Conservation (phyloP, 2,329 filamentous ascomycete species). For the Neonectria punicea region DNA sequence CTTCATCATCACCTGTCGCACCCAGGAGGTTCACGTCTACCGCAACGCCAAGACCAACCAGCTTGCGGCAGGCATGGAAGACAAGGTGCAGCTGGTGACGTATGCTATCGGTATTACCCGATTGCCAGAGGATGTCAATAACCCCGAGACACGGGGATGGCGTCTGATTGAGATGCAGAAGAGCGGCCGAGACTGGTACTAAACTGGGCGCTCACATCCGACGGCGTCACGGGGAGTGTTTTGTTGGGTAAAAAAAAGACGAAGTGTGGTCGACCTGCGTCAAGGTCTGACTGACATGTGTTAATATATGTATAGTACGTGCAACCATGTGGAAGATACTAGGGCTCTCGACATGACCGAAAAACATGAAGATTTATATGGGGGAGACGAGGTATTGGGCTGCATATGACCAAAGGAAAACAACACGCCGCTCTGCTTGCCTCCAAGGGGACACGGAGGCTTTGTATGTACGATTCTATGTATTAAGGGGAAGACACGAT, state of each 20-base stretch:
- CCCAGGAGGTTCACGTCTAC: conserved; percentile 98
- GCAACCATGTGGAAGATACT: conserved; percentile 42
- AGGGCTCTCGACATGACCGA: conserved; percentile 39
- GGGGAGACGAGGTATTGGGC: conserved; percentile 36
- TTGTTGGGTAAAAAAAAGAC: conserved; percentile 39
- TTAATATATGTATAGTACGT: conserved; percentile 49
- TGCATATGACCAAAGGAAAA: conserved; percentile 37
- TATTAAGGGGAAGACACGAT: conserved; percentile 21
- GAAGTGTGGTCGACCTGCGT: conserved; percentile 24
- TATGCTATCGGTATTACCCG: conserved; percentile 97
- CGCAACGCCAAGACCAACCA: conserved; percentile 89
- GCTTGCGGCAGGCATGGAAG: conserved; percentile 96
- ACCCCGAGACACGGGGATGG: conserved; percentile 97
- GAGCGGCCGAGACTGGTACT: conserved; percentile 88
- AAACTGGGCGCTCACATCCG: conserved; percentile 39
- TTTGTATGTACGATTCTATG: conserved; percentile 46
- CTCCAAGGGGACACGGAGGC: conserved; percentile 35
- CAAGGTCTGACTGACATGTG: conserved; percentile 39
- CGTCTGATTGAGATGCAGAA: conserved; percentile 98
- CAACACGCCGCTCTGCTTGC: conserved; percentile 49
- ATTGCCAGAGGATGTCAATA: conserved; percentile 93
- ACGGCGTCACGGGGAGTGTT: conserved; percentile 39
- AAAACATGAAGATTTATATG: conserved; percentile 32
- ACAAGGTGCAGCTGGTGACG: conserved; percentile 97
- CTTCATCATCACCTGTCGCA: conserved; percentile 96